A percentile compares a stretch with the other conserved stretches of the same genome.
These are phyloP conservation scores for Ustilago hordei DNA, from an alignment of 1,284 basidiomycete species.

Conservation along the genomic window DNA sequence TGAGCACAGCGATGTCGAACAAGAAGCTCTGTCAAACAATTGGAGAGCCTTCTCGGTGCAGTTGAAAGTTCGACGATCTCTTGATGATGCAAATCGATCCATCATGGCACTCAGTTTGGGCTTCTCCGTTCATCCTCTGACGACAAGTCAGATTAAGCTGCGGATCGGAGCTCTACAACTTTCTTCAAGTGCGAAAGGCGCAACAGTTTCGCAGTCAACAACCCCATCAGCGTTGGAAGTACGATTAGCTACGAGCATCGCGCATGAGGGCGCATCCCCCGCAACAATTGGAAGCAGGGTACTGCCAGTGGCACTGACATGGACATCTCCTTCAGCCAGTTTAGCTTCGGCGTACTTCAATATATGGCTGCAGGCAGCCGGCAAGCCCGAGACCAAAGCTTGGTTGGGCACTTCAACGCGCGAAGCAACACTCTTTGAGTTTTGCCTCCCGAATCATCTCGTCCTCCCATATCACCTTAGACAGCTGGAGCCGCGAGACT, in stretches of 20 bases:
- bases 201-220: background rate
- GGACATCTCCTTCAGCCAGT: background rate
- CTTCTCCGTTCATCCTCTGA: background rate
- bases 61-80: background rate
- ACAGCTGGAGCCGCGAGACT: background rate
- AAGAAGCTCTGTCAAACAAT: background rate
- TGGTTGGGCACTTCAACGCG: conserved; percentile 47
- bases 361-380: conserved; percentile 27
- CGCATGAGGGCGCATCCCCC: background rate
- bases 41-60: conserved; percentile 14
- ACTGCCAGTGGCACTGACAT: conserved; percentile 13
- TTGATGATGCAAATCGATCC: background rate
- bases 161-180: conserved; percentile 35
- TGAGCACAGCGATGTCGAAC: background rate
- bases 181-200: background rate
- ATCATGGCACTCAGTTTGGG: conserved; percentile 18
- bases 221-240: conserved; percentile 6
- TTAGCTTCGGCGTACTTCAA: conserved; percentile 16
- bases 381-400: conserved; percentile 8
- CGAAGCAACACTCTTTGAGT: conserved; percentile 34
- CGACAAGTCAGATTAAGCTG: background rate
- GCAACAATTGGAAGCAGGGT: background rate
- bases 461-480: conserved; percentile 4
- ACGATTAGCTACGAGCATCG: conserved; percentile 1
- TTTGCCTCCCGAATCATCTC: conserved; percentile 21